Conservation (phyloP, 192 early-diverging fungal species). For the Coemansia sp. region DNA sequence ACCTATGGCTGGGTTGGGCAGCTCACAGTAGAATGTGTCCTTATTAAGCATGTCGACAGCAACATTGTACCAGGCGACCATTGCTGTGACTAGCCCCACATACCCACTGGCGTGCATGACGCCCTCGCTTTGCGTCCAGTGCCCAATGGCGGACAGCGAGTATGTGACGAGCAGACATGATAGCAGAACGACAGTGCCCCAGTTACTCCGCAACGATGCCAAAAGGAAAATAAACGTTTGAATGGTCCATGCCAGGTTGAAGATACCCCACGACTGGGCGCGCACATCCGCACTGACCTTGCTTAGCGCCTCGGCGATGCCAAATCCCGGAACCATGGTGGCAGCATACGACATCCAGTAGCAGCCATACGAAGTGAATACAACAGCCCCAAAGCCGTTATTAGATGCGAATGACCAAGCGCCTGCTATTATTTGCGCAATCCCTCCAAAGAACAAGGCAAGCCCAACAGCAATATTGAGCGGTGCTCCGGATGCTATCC, state of each 20-base stretch:
- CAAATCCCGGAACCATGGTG: conserved; percentile 55
- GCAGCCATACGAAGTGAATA: conserved; percentile 52
- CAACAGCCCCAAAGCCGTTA: conserved; percentile 37
- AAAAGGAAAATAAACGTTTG: conserved; percentile 60
- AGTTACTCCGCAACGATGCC: conserved; percentile 52
- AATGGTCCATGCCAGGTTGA: conserved; percentile 56
- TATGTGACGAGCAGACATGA: conserved; percentile 55
- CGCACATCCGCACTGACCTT: conserved; percentile 40
- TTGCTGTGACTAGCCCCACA: conserved; percentile 53
- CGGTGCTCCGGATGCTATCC: conserved; percentile 33
- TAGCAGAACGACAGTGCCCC: conserved; percentile 51
- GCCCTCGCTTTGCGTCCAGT: conserved; percentile 45
- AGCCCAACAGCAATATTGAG: conserved; percentile 41
- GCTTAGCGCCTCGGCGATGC: conserved; percentile 46
- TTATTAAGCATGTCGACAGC: conserved; percentile 57
- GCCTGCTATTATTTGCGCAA: conserved; percentile 41
- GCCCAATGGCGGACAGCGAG: conserved; percentile 47
- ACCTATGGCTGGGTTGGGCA: conserved; percentile 54
- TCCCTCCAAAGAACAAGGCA: conserved; percentile 46
- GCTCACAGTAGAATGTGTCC: conserved; percentile 58
- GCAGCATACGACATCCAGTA: conserved; percentile 63
- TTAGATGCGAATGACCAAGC: conserved; percentile 44
- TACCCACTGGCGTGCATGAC: conserved; percentile 51
- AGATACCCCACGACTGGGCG: conserved; percentile 54
- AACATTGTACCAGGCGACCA: conserved; percentile 59